Evolutionary conservation across 768 basidiomycete species (phyloP).

Genomic region (Gautieria morchelliformis): DNA sequence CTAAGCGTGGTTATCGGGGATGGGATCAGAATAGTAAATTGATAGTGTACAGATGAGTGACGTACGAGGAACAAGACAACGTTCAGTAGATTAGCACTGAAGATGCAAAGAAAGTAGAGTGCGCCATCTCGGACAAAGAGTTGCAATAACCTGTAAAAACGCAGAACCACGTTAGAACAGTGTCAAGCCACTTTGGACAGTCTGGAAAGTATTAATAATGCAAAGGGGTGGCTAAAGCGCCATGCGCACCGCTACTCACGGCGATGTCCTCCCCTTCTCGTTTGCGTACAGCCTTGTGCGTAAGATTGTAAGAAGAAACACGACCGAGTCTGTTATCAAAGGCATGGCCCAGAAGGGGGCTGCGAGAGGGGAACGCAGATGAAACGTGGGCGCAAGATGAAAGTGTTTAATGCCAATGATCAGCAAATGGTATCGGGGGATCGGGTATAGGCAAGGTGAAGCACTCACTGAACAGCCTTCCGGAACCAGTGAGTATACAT

Average conservation of each 20-base stretch:
- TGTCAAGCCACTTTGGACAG: no score
- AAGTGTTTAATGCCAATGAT: no score
- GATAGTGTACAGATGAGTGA: not conserved
- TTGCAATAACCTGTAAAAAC: not conserved
- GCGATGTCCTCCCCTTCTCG: not conserved
- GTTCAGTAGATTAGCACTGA: constrained; percentile 5
- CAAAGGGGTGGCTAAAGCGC: not conserved
- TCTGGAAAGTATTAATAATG: no score
- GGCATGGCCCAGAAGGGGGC: constrained; percentile 5
- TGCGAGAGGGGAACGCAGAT: not conserved
- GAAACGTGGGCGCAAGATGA: no score
- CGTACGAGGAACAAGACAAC: constrained; percentile 3
- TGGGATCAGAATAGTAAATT: no score
- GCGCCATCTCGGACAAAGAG: constrained; percentile 6
- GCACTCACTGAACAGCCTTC: constrained; percentile 1
- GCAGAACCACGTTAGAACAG: no score
- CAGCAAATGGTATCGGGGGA: not conserved
- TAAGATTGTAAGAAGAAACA: constrained; percentile 3
- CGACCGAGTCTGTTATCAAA: constrained; percentile 3
- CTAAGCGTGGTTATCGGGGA: not conserved
- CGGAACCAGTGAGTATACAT: constrained; percentile 4
- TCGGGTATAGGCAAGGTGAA: not conserved
- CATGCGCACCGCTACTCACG: not conserved
- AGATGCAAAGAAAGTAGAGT: constrained; percentile 8
- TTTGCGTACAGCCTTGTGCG: not conserved